Evolutionary conservation across 768 basidiomycete genomes (phyloP).

Genomic region (Auricularia sp.): DNA sequence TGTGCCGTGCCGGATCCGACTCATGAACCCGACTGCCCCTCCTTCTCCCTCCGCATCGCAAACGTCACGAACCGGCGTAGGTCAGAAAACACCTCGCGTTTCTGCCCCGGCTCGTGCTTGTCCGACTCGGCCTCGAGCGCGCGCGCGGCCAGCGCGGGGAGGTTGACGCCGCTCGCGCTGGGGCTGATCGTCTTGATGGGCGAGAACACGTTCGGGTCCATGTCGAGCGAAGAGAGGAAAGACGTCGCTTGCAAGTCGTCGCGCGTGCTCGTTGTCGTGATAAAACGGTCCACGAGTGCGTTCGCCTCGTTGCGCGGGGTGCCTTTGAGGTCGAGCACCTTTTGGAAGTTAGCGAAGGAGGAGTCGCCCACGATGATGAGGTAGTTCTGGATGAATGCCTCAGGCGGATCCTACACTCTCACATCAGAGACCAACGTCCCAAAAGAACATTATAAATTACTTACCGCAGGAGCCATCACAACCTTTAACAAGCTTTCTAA

Average conservation of each 20-base stretch:
- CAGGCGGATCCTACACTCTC: conserved; percentile 66
- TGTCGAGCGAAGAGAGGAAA: conserved; percentile 88
- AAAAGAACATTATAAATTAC: conserved; percentile 18
- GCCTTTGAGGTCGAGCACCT: conserved; percentile 92
- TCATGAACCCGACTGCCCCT: not conserved
- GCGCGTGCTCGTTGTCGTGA: conserved; percentile 88
- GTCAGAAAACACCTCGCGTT: conserved; percentile 80
- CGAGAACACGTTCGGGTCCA: conserved; percentile 67
- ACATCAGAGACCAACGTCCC: not conserved
- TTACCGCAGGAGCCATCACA: conserved; percentile 82
- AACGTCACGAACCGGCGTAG: conserved; percentile 84
- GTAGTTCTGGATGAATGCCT: conserved; percentile 93
- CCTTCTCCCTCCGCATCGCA: conserved; percentile 66
- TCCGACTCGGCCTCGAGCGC: conserved; percentile 27
- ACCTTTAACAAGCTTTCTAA: conserved; percentile 92
- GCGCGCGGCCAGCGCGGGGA: conserved; percentile 50
- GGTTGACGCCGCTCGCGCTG: conserved; percentile 48
- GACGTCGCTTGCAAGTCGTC: conserved; percentile 81
- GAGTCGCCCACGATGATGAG: conserved; percentile 89
- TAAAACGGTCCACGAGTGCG: conserved; percentile 80
- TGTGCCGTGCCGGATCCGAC: too few relatives aligned
- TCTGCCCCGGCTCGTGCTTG: conserved; percentile 38
- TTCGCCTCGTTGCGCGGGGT: conserved; percentile 81
- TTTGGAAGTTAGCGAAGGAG: conserved; percentile 97
- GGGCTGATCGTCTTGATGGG: conserved; percentile 53